Conservation (phyloP, 495 filamentous ascomycete species). For the Xylaria longipes region DNA sequence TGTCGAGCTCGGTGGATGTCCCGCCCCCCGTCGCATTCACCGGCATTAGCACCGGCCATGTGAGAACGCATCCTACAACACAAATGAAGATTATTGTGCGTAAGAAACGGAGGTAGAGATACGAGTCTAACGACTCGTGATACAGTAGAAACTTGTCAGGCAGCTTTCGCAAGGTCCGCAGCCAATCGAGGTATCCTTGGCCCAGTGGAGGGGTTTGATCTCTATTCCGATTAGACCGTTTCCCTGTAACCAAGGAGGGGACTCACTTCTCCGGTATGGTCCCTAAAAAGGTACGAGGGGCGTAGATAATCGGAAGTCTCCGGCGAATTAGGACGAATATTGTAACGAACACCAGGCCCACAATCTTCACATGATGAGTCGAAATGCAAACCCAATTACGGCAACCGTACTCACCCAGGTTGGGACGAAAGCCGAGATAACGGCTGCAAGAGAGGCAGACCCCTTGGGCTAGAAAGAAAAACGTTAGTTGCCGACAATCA, state of each 20-base stretch:
- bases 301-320: slow-evolving; percentile 37
- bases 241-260: neutral
- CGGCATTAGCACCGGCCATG: slow-evolving; percentile 80
- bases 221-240: slow-evolving; percentile 29
- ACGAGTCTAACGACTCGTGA: slow-evolving; percentile 74
- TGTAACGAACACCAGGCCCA: slow-evolving; percentile 34
- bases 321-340: slow-evolving; percentile 38
- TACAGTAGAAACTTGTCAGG: slow-evolving; percentile 68
- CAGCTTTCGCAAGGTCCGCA: slow-evolving; percentile 65
- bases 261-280: slow-evolving; percentile 41
- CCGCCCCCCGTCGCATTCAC: slow-evolving; percentile 75
- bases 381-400: neutral
- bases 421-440: slow-evolving; percentile 38
- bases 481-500: slow-evolving; percentile 17
- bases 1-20: slow-evolving; percentile 64
- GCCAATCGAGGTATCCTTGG: slow-evolving; percentile 60
- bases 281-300: slow-evolving; percentile 39
- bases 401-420: slow-evolving; percentile 33
- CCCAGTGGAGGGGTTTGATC: slow-evolving; percentile 35
- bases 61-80: slow-evolving; percentile 72
- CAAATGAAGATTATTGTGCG: slow-evolving; percentile 72
- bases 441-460: slow-evolving; percentile 37
- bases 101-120: slow-evolving; percentile 82
- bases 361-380: slow-evolving; percentile 22
- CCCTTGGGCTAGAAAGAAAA: slow-evolving; percentile 32